phyloP scores from a whole-genome alignment of 768 basidiomycete genomes.

The Tulasnella calospora region DNA sequence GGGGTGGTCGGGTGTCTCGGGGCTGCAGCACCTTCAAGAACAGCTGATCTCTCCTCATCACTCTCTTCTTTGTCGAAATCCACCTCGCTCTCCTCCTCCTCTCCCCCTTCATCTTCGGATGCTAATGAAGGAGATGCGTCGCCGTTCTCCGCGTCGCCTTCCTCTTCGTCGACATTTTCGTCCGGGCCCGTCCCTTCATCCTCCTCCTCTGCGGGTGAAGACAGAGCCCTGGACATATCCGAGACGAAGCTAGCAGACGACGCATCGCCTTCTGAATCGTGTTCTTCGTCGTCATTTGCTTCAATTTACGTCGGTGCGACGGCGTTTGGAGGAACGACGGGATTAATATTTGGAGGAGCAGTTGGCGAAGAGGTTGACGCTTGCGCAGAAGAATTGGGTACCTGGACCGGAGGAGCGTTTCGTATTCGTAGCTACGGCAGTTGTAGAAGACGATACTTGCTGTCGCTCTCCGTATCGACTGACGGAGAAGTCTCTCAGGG shows the following conservation, averaged over 20 bases:
- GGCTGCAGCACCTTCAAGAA: background rate
- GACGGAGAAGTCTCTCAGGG: background rate
- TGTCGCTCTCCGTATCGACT: background rate
- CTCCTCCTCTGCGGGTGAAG: background rate
- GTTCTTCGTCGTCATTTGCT: background rate
- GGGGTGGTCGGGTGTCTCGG: background rate
- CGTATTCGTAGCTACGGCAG: background rate
- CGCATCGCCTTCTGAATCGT: background rate
- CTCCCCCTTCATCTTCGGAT: background rate
- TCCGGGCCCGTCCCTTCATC: slow-evolving; percentile 3
- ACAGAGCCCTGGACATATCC: slow-evolving; percentile 10
- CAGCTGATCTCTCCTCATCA: background rate
- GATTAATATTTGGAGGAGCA: too few relatives aligned
- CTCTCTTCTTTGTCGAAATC: background rate
- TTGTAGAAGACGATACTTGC: background rate
- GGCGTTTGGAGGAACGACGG: too few relatives aligned
- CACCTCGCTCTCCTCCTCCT: background rate
- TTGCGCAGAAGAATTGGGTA: background rate
- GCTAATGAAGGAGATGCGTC: background rate
- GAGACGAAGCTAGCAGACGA: slow-evolving; percentile 6
- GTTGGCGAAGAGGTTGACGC: background rate
- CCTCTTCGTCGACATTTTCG: background rate
- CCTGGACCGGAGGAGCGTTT: background rate
- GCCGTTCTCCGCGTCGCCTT: background rate
- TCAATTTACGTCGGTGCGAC: background rate